phyloP scores from a whole-genome alignment of 371 early-diverging fungal species.

The Coemansia sp. region DNA sequence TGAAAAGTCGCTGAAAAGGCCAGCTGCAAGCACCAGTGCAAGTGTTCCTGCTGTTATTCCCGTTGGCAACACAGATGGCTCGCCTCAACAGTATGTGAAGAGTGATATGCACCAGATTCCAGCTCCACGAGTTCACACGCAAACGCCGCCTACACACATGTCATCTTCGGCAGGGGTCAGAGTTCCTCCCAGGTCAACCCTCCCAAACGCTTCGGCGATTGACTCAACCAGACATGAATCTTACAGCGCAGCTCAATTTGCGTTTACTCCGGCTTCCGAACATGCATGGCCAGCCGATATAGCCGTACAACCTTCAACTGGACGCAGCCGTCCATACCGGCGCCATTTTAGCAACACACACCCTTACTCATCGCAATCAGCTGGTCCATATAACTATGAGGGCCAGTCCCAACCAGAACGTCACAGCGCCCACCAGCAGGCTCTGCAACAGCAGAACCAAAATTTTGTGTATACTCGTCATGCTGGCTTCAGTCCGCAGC shows the following conservation, averaged over 20 bases:
- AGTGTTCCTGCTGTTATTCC: not conserved
- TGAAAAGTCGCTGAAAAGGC: not conserved
- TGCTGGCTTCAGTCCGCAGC: not conserved
- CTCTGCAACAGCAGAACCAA: not conserved
- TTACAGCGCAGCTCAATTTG: not conserved
- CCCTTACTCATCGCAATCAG: not conserved
- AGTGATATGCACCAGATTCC: not conserved
- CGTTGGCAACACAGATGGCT: not conserved
- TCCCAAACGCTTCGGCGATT: not conserved
- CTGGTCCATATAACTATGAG: slow-evolving; percentile 3
- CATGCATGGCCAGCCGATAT: not conserved
- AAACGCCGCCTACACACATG: not conserved
- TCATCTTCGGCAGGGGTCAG: not conserved
- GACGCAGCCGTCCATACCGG: not conserved
- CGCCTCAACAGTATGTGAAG: not conserved
- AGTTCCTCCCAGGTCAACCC: not conserved
- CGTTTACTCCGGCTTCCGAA: not conserved
- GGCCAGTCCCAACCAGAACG: not conserved
- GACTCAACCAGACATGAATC: not conserved
- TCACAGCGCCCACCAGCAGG: not conserved
- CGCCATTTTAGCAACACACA: not conserved
- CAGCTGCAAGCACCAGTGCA: not conserved
- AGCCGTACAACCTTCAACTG: not conserved
- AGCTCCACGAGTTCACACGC: not conserved
- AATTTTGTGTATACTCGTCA: not conserved